These are phyloP conservation scores for Reutealis trisperma DNA, from an alignment of 345 rosid species.

Conservation along the genomic window DNA sequence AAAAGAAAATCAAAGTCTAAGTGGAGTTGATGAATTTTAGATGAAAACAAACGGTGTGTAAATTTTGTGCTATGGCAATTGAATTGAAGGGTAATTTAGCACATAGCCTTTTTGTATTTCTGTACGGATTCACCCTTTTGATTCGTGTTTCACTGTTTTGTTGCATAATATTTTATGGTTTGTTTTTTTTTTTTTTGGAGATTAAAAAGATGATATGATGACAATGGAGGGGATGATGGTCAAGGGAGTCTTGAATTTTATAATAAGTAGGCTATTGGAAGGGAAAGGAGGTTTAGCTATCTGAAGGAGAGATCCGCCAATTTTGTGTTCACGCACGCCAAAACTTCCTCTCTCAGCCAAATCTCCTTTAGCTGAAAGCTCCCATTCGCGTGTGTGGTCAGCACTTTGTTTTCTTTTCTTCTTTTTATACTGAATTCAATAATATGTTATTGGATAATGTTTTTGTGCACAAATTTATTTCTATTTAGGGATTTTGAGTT, in stretches of 20 bases:
- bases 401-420: slow-evolving; percentile 24
- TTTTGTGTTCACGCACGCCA: slow-evolving; percentile 93
- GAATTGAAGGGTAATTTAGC: too few relatives aligned
- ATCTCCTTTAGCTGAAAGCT: slow-evolving; percentile 75
- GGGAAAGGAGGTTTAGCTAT: slow-evolving; percentile 96
- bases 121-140: neutral
- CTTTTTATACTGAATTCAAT: neutral
- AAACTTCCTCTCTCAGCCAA: slow-evolving; percentile 85
- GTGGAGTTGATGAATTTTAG: too few relatives aligned
- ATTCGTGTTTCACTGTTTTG: neutral
- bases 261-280: slow-evolving; percentile 82
- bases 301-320: slow-evolving; percentile 98
- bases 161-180: neutral
- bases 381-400: slow-evolving; percentile 90
- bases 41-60: too few relatives aligned
- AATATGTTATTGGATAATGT: neutral
- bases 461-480: neutral
- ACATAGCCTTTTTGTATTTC: too few relatives aligned
- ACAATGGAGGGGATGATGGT: slow-evolving; percentile 59
- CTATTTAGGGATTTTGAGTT: neutral
- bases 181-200: too few relatives aligned
- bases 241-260: slow-evolving; percentile 79
- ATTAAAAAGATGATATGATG: slow-evolving; percentile 41
- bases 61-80: too few relatives aligned
- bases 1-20: too few relatives aligned